Evolutionary conservation across 2,329 filamentous ascomycete species (phyloP).

Genomic region (Monosporascus sp.): DNA sequence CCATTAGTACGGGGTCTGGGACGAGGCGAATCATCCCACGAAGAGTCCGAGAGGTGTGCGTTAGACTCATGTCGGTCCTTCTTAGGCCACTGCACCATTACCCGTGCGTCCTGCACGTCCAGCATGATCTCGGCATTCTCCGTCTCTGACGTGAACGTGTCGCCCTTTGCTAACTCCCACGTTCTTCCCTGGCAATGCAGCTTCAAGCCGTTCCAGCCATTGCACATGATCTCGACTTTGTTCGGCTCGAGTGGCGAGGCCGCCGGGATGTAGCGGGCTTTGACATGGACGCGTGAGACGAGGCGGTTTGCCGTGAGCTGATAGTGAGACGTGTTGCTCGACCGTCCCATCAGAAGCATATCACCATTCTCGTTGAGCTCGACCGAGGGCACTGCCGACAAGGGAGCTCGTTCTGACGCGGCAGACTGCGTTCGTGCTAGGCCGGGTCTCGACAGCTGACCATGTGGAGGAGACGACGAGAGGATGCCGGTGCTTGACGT

Average conservation of each 20-base stretch:
- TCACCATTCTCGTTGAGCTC: conserved; percentile 79
- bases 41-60: conserved; percentile 58
- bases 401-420: conserved; percentile 73
- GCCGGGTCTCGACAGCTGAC: conserved; percentile 38
- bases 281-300: conserved; percentile 89
- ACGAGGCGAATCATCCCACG: conserved; percentile 62
- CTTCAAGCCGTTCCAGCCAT: conserved; percentile 93
- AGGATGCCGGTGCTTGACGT: conserved; percentile 91
- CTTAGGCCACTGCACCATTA: conserved; percentile 82
- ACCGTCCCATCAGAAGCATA: conserved; percentile 79
- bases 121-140: conserved; percentile 88
- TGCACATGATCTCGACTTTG: conserved; percentile 82
- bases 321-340: conserved; percentile 91
- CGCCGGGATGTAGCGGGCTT: conserved; percentile 75
- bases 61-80: conserved; percentile 43
- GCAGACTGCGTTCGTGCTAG: conserved; percentile 58
- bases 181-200: conserved; percentile 85
- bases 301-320: conserved; percentile 88
- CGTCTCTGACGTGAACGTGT: conserved; percentile 85
- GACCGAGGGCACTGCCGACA: conserved; percentile 77
- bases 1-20: conserved; percentile 23
- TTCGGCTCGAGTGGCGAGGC: conserved; percentile 63
- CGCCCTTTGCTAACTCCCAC: conserved; percentile 81
- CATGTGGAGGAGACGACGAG: conserved; percentile 73
- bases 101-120: conserved; percentile 87